These are phyloP conservation scores for Neopestalotiopsis clavispora DNA, from an alignment of 2,329 filamentous ascomycete genomes.

Conservation along the genomic window DNA sequence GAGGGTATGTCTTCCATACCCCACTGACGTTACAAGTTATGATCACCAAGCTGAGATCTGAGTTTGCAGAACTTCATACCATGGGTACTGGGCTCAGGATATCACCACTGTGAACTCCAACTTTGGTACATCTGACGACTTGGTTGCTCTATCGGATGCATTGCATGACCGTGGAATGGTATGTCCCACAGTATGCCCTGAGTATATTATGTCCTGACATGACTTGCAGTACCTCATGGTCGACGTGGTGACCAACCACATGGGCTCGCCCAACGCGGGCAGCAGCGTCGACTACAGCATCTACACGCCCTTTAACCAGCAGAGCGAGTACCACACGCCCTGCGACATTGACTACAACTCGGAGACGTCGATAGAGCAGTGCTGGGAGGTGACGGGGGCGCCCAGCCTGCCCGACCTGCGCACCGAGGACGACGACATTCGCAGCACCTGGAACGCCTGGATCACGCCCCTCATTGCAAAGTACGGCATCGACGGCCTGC, in stretches of 20 bases:
- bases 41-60: not conserved
- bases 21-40: not conserved
- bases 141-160: slow-evolving; percentile 52
- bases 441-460: slow-evolving; percentile 51
- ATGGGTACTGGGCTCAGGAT: slow-evolving; percentile 59
- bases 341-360: slow-evolving; percentile 58
- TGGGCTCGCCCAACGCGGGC: slow-evolving; percentile 54
- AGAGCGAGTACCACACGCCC: slow-evolving; percentile 59
- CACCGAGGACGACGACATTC: slow-evolving; percentile 48
- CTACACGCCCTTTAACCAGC: slow-evolving; percentile 59
- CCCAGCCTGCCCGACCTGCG: slow-evolving; percentile 51
- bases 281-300: slow-evolving; percentile 55
- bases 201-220: not conserved
- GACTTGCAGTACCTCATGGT: slow-evolving; percentile 59
- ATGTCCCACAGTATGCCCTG: not conserved
- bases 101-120: slow-evolving; percentile 60
- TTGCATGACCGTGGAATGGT: slow-evolving; percentile 60
- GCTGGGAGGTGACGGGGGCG: slow-evolving; percentile 55
- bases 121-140: slow-evolving; percentile 63
- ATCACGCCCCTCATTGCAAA: slow-evolving; percentile 50
- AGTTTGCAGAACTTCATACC: slow-evolving; percentile 42
- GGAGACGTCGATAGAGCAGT: slow-evolving; percentile 43
- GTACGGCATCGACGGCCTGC: slow-evolving; percentile 58
- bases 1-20: slow-evolving; percentile 6
- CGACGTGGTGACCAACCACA: slow-evolving; percentile 63